phyloP scores from a whole-genome alignment of 2,329 filamentous ascomycete genomes.

The Ophiostoma novo-ulmi region DNA sequence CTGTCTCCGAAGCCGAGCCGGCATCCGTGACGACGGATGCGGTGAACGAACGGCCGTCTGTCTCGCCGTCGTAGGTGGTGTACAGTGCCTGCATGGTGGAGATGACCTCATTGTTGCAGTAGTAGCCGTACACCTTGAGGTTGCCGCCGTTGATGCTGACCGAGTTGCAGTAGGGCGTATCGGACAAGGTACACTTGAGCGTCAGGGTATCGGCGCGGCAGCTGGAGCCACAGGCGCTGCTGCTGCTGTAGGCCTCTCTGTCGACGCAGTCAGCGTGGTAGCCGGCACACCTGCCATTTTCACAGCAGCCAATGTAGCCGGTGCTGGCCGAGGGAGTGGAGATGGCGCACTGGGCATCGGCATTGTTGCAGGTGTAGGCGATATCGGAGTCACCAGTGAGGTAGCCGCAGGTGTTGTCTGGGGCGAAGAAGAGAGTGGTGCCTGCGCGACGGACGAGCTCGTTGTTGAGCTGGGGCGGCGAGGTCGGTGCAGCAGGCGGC shows the following conservation, averaged over 20 bases:
- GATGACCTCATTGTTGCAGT: conserved; percentile 17
- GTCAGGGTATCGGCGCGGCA: conserved; percentile 22
- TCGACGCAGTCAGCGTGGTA: conserved; percentile 25
- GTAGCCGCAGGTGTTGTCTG: conserved; percentile 28
- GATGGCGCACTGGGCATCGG: conserved; percentile 21
- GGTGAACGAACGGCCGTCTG: conserved; percentile 25
- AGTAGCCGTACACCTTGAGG: conserved; percentile 25
- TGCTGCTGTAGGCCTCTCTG: conserved; percentile 9
- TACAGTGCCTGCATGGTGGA: conserved; percentile 20
- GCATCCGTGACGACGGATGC: conserved; percentile 10
- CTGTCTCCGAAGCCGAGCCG: not conserved
- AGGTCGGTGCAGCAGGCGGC: conserved; percentile 10
- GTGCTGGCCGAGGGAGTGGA: conserved; percentile 16
- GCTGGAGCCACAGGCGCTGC: conserved; percentile 17
- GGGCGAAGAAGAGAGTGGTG: conserved; percentile 24
- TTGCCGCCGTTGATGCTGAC: conserved; percentile 25
- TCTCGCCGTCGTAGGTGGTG: conserved; percentile 27
- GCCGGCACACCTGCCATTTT: conserved; percentile 18
- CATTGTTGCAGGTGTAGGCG: conserved; percentile 24
- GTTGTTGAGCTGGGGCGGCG: conserved; percentile 16
- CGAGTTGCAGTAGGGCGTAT: conserved; percentile 25
- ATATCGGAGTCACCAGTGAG: conserved; percentile 20
- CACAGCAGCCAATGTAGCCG: conserved; percentile 27
- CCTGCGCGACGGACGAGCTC: conserved; percentile 16
- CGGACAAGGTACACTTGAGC: conserved; percentile 24